Evolutionary conservation across 2,329 filamentous ascomycete genomes (phyloP), one percentile per base, ranked within the genome.

Genomic region (Harringtonia aguacate): DNA sequence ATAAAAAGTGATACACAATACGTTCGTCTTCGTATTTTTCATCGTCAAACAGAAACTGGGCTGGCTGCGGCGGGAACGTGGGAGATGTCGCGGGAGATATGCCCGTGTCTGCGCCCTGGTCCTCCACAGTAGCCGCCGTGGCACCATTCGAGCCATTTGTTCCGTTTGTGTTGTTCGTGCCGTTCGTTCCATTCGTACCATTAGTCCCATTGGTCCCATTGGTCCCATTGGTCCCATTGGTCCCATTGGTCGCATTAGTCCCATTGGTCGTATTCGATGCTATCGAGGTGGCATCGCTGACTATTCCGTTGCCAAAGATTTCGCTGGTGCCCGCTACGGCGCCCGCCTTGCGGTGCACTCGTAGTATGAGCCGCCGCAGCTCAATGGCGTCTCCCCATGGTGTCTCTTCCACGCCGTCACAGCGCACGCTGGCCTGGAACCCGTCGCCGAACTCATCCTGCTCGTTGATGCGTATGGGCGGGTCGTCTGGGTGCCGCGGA

Each of bases 1-100:
- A 97, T 14, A 94, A 73, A 44, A 92, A 77, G 61, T 97, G 89
- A 73, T 80, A 88, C 38, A 95, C 73, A 15, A 75, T 70, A 50
- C 80, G 84, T 39, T 78, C 73, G 44, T 79, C 64, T 20, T 60
- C 62, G 20, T 56, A 51, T 7, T 59, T 56, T 20, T 61, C 57
- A 8, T 42, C 41, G 18, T 48, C 20, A 18, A 47, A n/a, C 37
- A 3, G 8, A 2, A 35, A 33, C 13, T n/a, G 35, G 40, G 10
- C 4, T 8, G 21, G 33, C 34, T 22, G 17, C 18, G 28, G 6
- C 3, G 4, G 33, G 5, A n/a, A n/a, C n/a, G n/a, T n/a, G n/a
- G n/a, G n/a, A n/a, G n/a, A n/a, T n/a, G n/a, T n/a, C n/a, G n/a
- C n/a, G n/a, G n/a, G n/a, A n/a, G n/a, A n/a, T n/a, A n/a, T n/a